A percentile compares a stretch with the other conserved stretches of the same genome.
phyloP scores from a whole-genome alignment of 169 alveolate genomes.

The Neospora caninum region DNA sequence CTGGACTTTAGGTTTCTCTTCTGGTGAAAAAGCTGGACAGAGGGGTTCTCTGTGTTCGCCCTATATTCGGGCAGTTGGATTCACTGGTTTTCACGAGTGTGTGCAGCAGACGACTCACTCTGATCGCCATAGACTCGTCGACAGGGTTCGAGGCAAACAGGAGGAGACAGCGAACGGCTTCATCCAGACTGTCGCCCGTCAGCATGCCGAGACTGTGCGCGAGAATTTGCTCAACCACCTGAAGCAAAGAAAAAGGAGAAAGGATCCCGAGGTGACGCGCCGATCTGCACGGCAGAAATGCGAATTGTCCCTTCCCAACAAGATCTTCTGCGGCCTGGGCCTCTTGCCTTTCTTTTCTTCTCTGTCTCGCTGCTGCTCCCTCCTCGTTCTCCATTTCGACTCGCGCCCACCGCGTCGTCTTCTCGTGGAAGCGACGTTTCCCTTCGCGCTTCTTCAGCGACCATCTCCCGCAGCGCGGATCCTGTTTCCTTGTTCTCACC shows the following conservation, averaged over 20 bases:
- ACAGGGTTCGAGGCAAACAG: not conserved
- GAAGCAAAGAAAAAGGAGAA: not conserved
- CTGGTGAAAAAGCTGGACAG: too few species aligned
- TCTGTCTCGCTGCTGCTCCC: not conserved
- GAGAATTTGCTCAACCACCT: not conserved
- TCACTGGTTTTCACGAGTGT: too few species aligned
- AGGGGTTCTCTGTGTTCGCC: too few species aligned
- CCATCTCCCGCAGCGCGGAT: too few species aligned
- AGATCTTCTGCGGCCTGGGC: too few species aligned
- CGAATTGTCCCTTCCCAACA: not conserved
- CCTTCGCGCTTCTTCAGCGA: too few species aligned
- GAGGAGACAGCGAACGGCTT: slow-evolving; percentile 14
- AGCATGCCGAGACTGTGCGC: slow-evolving; percentile 14
- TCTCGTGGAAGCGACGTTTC: too few species aligned
- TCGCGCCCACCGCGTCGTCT: too few species aligned
- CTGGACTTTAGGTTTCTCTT: too few species aligned
- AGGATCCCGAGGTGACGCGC: not conserved
- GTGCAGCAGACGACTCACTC: too few species aligned
- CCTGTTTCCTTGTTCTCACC: not conserved
- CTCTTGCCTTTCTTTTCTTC: not conserved
- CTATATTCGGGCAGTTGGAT: too few species aligned
- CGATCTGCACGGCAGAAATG: not conserved
- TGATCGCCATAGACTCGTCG: not conserved
- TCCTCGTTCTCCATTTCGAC: not conserved
- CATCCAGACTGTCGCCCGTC: slow-evolving; percentile 14